These are phyloP conservation scores for Gossypium stocksii DNA, from an alignment of 345 rosid genomes.

Conservation along the genomic window DNA sequence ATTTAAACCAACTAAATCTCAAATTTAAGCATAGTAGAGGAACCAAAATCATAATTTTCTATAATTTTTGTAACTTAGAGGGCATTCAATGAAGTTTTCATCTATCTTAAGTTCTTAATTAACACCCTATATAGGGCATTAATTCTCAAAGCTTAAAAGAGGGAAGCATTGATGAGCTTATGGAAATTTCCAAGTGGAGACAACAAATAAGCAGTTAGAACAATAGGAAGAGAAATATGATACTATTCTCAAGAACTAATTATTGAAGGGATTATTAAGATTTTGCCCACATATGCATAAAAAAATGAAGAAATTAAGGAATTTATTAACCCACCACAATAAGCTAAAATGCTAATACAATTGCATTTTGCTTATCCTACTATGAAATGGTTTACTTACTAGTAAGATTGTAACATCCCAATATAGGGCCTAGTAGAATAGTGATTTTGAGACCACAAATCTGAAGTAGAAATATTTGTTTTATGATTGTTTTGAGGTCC, in stretches of 20 bases:
- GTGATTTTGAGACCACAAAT: too few relatives aligned
- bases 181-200: slow-evolving; percentile 51
- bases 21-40: too few relatives aligned
- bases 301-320: background rate
- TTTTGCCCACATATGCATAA: background rate
- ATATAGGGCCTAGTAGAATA: too few relatives aligned
- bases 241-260: slow-evolving; percentile 15
- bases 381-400: background rate
- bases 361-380: background rate
- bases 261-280: background rate
- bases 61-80: too few relatives aligned
- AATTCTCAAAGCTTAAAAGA: background rate
- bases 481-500: too few relatives aligned
- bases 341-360: background rate
- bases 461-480: too few relatives aligned
- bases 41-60: too few relatives aligned
- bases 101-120: background rate
- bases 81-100: background rate
- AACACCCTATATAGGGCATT: background rate
- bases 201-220: slow-evolving; percentile 44
- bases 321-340: background rate
- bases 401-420: too few relatives aligned
- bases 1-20: too few relatives aligned
- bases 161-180: background rate
- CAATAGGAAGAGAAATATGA: slow-evolving; percentile 58